Conservation (phyloP, 176 grass and related monocot species). For the Zizania latifolia region DNA sequence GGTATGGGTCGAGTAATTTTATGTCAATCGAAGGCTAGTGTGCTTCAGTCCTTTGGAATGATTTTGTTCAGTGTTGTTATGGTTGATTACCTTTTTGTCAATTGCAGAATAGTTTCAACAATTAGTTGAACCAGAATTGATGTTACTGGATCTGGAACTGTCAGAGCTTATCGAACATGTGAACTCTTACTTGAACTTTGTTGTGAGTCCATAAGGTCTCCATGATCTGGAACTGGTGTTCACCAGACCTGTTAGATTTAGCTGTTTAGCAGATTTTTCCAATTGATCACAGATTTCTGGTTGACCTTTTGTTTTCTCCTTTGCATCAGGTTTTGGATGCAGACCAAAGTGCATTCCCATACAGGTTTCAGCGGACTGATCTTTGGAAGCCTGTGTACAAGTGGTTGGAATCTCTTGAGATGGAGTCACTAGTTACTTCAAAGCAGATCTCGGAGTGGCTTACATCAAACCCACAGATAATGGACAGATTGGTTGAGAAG, state of each 20-base stretch:
- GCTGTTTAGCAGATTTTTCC: neutral
- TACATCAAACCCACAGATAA: conserved; percentile 53
- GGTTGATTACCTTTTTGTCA: neutral
- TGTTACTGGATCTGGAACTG: neutral
- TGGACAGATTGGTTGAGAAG: conserved; percentile 70
- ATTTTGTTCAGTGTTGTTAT: neutral
- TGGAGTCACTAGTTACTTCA: conserved; percentile 56
- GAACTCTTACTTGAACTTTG: neutral
- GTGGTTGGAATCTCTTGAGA: conserved; percentile 78
- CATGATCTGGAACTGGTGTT: neutral
- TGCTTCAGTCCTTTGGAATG: neutral
- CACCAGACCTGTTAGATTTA: neutral
- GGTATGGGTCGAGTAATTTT: neutral
- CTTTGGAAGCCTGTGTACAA: conserved; percentile 88
- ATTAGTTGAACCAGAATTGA: neutral
- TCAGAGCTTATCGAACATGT: neutral
- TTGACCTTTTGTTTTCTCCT: conserved; percentile 11
- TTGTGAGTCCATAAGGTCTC: neutral
- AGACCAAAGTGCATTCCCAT: conserved; percentile 70
- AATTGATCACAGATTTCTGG: neutral
- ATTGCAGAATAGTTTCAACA: neutral
- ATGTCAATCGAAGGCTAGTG: neutral
- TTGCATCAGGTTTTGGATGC: conserved; percentile 46
- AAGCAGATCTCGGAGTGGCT: conserved; percentile 88
- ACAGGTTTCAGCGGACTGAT: conserved; percentile 89